Evolutionary conservation across 2,329 filamentous ascomycete genomes (phyloP).

Genomic region (Talaromyces sp.): DNA sequence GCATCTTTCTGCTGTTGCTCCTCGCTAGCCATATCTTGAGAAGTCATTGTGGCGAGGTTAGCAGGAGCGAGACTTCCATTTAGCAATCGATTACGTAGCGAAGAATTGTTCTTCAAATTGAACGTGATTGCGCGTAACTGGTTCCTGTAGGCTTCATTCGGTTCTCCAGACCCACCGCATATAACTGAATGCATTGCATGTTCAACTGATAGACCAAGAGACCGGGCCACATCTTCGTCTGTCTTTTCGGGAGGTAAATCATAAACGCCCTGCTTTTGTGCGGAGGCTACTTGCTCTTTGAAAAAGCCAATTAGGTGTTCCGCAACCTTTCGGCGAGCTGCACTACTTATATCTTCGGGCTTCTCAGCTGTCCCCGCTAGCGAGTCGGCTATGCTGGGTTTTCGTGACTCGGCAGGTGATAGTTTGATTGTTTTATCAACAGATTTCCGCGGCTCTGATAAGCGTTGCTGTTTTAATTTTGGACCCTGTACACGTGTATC

Average conservation of each 20-base stretch:
- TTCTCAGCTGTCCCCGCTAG: conserved; percentile 33
- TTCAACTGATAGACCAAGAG: conserved; percentile 75
- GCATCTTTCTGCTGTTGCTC: conserved; percentile 69
- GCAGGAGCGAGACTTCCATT: conserved; percentile 67
- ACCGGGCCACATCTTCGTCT: conserved; percentile 63
- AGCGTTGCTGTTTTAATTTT: conserved; percentile 41
- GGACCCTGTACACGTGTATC: conserved; percentile 35
- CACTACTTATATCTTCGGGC: conserved; percentile 56
- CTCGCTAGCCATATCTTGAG: conserved; percentile 86
- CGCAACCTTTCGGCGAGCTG: conserved; percentile 65
- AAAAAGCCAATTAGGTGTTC: conserved; percentile 70
- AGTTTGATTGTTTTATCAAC: conserved; percentile 26
- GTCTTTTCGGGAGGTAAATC: conserved; percentile 62
- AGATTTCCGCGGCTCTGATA: conserved; percentile 29
- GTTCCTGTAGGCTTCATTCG: conserved; percentile 54
- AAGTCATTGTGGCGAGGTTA: conserved; percentile 81
- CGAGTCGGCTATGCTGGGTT: conserved; percentile 34
- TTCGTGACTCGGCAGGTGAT: conserved; percentile 29
- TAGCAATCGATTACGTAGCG: conserved; percentile 73
- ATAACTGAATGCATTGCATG: conserved; percentile 59
- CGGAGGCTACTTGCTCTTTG: conserved; percentile 60
- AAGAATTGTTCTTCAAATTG: conserved; percentile 85
- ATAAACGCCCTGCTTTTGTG: conserved; percentile 64
- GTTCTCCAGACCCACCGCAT: conserved; percentile 50
- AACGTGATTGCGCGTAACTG: conserved; percentile 75